These are phyloP conservation scores for Talaromyces liani DNA, from an alignment of 495 filamentous ascomycete species.

Conservation along the genomic window DNA sequence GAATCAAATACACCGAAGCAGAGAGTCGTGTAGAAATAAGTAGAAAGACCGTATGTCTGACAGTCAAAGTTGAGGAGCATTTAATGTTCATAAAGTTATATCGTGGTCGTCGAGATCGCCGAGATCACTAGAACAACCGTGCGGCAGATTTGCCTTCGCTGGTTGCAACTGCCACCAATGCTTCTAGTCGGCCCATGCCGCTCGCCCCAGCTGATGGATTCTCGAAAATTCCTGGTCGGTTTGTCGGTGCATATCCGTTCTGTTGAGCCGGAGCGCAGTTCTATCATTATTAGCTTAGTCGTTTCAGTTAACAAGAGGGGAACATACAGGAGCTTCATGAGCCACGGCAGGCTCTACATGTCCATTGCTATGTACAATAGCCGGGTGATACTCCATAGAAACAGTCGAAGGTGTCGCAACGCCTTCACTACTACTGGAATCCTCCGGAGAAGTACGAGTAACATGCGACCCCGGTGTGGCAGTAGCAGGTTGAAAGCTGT, in stretches of 20 bases:
- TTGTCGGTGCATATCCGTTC: conserved; percentile 13
- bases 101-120: neutral
- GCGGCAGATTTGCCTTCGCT: conserved; percentile 63
- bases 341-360: conserved; percentile 42
- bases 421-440: conserved; percentile 65
- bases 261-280: neutral
- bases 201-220: conserved; percentile 24
- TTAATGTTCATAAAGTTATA: neutral
- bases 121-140: conserved; percentile 21
- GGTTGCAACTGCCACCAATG: conserved; percentile 83
- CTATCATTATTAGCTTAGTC: neutral
- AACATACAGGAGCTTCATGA: conserved; percentile 1
- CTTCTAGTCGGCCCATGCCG: conserved; percentile 68
- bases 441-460: conserved; percentile 58
- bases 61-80: neutral
- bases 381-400: conserved; percentile 53
- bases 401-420: conserved; percentile 59
- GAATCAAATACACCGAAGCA: conserved; percentile 1
- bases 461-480: conserved; percentile 26
- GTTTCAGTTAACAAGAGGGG: neutral
- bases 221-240: conserved; percentile 24
- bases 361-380: conserved; percentile 58
- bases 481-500: conserved; percentile 64
- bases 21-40: neutral
- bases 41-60: neutral